Evolutionary conservation across 2,329 filamentous ascomycete species (phyloP).

Genomic region (Nemania sp.): DNA sequence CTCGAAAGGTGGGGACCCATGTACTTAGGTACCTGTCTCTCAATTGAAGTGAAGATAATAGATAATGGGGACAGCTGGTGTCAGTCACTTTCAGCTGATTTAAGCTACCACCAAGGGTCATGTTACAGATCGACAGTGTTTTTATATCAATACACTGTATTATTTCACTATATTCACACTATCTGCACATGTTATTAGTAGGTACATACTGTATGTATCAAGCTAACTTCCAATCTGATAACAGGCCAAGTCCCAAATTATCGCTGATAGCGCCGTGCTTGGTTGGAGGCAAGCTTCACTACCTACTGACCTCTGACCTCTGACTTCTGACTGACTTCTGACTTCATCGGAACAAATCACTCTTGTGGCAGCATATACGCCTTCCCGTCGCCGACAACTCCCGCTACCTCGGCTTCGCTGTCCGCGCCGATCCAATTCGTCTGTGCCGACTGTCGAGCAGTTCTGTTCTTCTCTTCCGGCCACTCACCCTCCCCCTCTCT

Average conservation of each 20-base stretch:
- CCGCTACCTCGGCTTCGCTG: conserved; percentile 20
- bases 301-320: background rate
- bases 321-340: background rate
- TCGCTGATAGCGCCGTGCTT: conserved; percentile 6
- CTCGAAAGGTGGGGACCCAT: conserved; percentile 26
- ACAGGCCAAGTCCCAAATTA: conserved; percentile 22
- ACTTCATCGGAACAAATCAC: conserved; percentile 20
- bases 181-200: background rate
- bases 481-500: background rate
- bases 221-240: conserved; percentile 23
- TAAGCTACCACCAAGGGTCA: background rate
- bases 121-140: background rate
- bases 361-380: background rate
- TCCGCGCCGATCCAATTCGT: conserved; percentile 17
- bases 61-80: conserved; percentile 22
- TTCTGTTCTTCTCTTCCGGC: conserved; percentile 23
- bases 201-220: background rate
- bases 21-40: background rate
- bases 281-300: conserved; percentile 14
- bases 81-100: background rate
- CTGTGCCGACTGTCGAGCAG: conserved; percentile 35
- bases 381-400: background rate
- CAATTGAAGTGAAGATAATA: background rate
- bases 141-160: background rate
- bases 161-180: background rate